Evolutionary conservation across 768 basidiomycete genomes (phyloP), one percentile per base, ranked within the genome.

Genomic region (Dacryopinax spathularia): DNA sequence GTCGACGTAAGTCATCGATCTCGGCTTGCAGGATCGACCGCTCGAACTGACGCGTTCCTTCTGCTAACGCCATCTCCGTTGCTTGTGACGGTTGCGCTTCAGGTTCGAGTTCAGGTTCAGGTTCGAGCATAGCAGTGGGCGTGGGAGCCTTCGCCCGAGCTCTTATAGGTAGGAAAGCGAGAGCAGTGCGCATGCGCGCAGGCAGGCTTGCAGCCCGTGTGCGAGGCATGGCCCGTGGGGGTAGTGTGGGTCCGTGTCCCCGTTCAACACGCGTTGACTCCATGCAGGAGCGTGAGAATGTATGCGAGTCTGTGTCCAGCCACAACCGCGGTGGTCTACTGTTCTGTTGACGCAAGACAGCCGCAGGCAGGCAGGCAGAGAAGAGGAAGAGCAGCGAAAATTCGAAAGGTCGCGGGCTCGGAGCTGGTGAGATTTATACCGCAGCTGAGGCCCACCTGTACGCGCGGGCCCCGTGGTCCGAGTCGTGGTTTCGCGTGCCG

Each of bases 141-240:
- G 13, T 12, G 22, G 43, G 43, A 10, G 43, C 22, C 43, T 56
- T 56, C 13, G 25, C 48, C 48, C 25, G 48, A 56, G 48, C 22
- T 31, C 48, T 13, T 6, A 10, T 10, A 27, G 48, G 48, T 27
- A 56, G 20, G 31, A 56, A 56, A 56, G 48, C 48, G 29, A 56
- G 48, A 31, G 48, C 48, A 13, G 48, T 56, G 25, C 48, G 22
- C 48, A 56, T 56, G 48, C 31, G 31, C 25, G 48, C 48, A 29
- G 48, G 48, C 48, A 56, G 48, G 48, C 48, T 56, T 4, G 48
- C 20, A 56, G 48, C 48, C 48, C 48, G 48, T 56, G 48, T 56
- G 48, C 48, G 48, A 31, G 48, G 48, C 48, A 56, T 56, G 48
- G 48, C 48, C 3, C 3, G 3, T 27, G 13, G 10, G 25, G 9